Conservation (phyloP, 306 rosid genomes). For the Erythrophleum fordii region DNA sequence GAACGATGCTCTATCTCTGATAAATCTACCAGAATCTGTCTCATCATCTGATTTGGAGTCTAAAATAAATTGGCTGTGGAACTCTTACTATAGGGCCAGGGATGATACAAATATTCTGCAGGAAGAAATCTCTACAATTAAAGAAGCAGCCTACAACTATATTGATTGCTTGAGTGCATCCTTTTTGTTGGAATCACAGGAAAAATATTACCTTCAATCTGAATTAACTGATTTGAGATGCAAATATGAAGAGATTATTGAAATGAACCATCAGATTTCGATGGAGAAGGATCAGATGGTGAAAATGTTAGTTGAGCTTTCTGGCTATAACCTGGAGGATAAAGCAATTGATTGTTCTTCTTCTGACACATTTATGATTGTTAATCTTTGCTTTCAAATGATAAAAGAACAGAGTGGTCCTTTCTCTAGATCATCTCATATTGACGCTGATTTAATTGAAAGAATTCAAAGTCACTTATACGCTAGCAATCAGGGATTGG, state of each 20-base stretch:
- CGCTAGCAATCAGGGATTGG: constrained; percentile 67
- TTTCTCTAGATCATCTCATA: constrained; percentile 46
- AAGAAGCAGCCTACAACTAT: constrained; percentile 58
- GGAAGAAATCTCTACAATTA: constrained; percentile 61
- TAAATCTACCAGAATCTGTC: constrained; percentile 71
- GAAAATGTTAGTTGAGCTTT: constrained; percentile 65
- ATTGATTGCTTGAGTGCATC: constrained; percentile 65
- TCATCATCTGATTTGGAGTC: constrained; percentile 71
- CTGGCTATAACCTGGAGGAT: constrained; percentile 61
- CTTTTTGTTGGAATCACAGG: constrained; percentile 67
- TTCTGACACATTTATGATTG: constrained; percentile 43
- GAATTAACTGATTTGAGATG: constrained; percentile 67
- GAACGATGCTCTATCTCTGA: constrained; percentile 58
- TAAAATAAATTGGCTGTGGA: constrained; percentile 73
- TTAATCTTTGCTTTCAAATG: constrained; percentile 59
- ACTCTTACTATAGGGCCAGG: constrained; percentile 61
- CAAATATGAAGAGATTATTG: constrained; percentile 53
- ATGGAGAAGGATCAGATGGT: constrained; percentile 68
- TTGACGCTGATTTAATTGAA: constrained; percentile 67
- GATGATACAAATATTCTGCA: constrained; percentile 51
- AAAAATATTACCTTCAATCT: constrained; percentile 67
- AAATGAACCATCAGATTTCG: constrained; percentile 58
- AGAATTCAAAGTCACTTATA: constrained; percentile 69
- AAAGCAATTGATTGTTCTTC: constrained; percentile 52
- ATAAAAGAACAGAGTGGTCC: constrained; percentile 59